These are phyloP conservation scores for Mucor racemosus DNA, from an alignment of 371 early-diverging fungal species.

Conservation along the genomic window DNA sequence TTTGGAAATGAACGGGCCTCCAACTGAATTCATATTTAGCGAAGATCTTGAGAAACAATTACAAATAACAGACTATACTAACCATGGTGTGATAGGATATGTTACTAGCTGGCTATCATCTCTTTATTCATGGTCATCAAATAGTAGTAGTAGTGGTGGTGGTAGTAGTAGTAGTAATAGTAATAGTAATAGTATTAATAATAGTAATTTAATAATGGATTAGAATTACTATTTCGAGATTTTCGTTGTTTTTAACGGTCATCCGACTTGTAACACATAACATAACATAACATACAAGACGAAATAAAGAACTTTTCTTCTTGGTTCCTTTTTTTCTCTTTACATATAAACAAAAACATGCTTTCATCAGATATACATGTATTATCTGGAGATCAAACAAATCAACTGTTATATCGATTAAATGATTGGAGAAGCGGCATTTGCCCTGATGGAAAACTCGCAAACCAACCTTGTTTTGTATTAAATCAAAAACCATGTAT, in stretches of 20 bases:
- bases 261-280: conserved; percentile 16
- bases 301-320: not conserved
- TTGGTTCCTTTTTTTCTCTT: conserved; percentile 3
- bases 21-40: conserved; percentile 24
- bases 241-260: conserved; percentile 2
- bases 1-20: conserved; percentile 42
- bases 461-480: conserved; percentile 39
- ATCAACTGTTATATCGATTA: conserved; percentile 29
- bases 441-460: conserved; percentile 37
- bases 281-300: too few species aligned
- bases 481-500: conserved; percentile 33
- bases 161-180: too few species aligned
- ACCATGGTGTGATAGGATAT: not conserved
- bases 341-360: not conserved
- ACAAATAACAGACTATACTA: not conserved
- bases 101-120: conserved; percentile 5
- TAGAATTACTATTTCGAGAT: not conserved
- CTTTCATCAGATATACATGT: conserved; percentile 9
- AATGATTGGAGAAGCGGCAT: conserved; percentile 44
- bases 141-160: not conserved
- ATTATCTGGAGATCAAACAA: conserved; percentile 25
- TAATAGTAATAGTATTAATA: not conserved
- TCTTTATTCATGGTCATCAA: conserved; percentile 7
- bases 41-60: conserved; percentile 1
- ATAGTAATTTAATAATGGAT: not conserved